Evolutionary conservation across 2,329 filamentous ascomycete species (phyloP).

Genomic region (Colletotrichum zoysiae): DNA sequence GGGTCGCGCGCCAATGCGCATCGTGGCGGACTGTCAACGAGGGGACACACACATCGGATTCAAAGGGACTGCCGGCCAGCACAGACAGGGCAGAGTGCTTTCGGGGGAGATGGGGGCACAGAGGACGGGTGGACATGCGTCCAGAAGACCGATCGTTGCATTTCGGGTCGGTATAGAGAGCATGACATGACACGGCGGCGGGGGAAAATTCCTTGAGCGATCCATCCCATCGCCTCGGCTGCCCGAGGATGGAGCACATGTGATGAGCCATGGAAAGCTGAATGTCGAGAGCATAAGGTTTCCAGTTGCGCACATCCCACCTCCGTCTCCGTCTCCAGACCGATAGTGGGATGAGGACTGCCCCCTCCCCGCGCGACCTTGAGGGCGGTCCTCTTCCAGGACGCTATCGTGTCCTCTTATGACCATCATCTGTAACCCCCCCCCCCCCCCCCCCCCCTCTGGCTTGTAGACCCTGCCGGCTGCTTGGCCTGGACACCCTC

Average conservation of each 20-base stretch:
- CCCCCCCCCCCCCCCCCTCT: slow-evolving; percentile 44
- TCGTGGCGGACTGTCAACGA: neutral
- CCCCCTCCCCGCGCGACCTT: neutral
- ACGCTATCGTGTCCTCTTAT: slow-evolving; percentile 14
- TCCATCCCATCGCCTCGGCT: too few species aligned
- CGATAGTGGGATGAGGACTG: slow-evolving; percentile 9
- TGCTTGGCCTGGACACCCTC: neutral
- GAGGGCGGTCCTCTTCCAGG: slow-evolving; percentile 14
- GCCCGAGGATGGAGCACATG: too few species aligned
- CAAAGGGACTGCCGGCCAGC: neutral
- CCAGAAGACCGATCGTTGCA: too few species aligned
- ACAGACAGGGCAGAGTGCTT: neutral
- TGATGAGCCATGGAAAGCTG: neutral
- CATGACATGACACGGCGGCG: too few species aligned
- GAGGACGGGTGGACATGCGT: too few species aligned
- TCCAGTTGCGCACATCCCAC: neutral
- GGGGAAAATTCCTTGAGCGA: too few species aligned
- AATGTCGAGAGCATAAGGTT: too few species aligned
- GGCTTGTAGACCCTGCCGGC: slow-evolving; percentile 43
- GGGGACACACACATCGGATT: too few species aligned
- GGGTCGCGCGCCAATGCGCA: neutral
- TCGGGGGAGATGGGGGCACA: too few species aligned
- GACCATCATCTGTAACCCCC: slow-evolving; percentile 45
- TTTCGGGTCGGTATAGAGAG: too few species aligned
- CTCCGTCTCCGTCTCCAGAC: slow-evolving; percentile 12